These are phyloP conservation scores for Suhomyces panamericanus DNA, from an alignment of 1,139 yeast species.

Conservation along the genomic window DNA sequence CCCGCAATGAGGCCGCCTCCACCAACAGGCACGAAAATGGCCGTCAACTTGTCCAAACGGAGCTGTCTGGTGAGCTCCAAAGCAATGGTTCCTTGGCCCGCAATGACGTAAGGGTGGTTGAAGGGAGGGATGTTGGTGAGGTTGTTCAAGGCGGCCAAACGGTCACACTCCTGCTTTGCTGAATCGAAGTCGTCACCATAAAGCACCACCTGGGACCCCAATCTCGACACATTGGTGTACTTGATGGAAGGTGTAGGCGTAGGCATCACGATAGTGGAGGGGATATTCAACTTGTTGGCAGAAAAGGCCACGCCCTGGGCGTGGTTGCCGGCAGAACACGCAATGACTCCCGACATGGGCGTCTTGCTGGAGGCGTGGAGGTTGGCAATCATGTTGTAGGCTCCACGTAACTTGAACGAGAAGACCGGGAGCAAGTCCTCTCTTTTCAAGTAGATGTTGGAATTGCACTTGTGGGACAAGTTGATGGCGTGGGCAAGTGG, in stretches of 20 bases:
- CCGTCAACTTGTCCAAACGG: conserved; percentile 72
- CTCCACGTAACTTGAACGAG: conserved; percentile 95
- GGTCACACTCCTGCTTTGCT: conserved; percentile 84
- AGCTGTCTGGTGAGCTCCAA: conserved; percentile 89
- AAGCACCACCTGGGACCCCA: conserved; percentile 92
- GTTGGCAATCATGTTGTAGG: conserved; percentile 94
- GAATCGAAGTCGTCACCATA: conserved; percentile 93
- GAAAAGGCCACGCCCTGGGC: conserved; percentile 99
- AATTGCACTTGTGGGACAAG: conserved; percentile 68
- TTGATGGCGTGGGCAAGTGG: conserved; percentile 79
- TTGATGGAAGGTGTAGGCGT: conserved; percentile 94
- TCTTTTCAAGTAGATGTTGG: conserved; percentile 77
- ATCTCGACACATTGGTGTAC: conserved; percentile 82
- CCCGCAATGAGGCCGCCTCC: conserved; percentile 98
- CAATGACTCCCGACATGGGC: conserved; percentile 85
- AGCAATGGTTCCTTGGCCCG: conserved; percentile 99
- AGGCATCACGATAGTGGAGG: conserved; percentile 98
- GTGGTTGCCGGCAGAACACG: conserved; percentile 98
- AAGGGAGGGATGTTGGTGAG: conserved; percentile 93
- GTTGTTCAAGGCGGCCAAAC: conserved; percentile 67
- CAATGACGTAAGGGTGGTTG: conserved; percentile 96
- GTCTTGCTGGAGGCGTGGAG: conserved; percentile 57
- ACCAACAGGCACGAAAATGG: conserved; percentile 91
- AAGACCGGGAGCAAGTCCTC: conserved; percentile 95
- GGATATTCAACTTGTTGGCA: conserved; percentile 78